Evolutionary conservation across 2,329 filamentous ascomycete species (phyloP), one percentile per base, ranked within the genome.

Genomic region (Cryoendolithus antarcticus): DNA sequence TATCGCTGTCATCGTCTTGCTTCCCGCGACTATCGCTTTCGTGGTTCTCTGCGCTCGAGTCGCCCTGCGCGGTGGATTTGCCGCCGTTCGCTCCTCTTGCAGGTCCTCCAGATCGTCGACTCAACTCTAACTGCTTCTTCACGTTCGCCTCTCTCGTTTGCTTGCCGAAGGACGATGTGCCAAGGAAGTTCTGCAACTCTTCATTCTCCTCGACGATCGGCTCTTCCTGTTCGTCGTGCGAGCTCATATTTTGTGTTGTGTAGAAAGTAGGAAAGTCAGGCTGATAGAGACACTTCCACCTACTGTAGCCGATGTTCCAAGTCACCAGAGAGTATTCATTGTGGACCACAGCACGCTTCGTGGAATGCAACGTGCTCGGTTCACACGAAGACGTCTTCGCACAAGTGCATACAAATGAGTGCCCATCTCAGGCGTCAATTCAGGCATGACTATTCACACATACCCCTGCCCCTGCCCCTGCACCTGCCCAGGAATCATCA

Each of bases 81-180:
- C 7, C n/a, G 42, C 31, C 55, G 54, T 36, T 10, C 44, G 38
- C 35, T 49, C 45, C 33, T 43, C 42, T 27, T 40, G 50, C 55
- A 42, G 55, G 48, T 47, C 64, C 57, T 40, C 55, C 50, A 34
- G 64, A 62, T 57, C 88, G 72, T 57, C 81, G 82, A 51, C 80
- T 83, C 50, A 77, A 75, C 52, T 89, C 78, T 48, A 96, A 82
- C 62, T 94, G 88, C 41, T 79, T 80, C 38, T 77, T 74, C 47
- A 89, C 70, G 60, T 93, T 77, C 50, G 82, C 68, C 46, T 79
- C 75, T 50, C 75, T 79, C 30, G 77, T 71, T 58, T 82, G 81
- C 60, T 89, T 93, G 38, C 89, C 89, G 58, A 96, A 95, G 0
- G 84, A 77, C 0, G 84, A 76, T 2, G 78, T 70, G 1, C 89